Percentiles rank a stretch among this genome's conserved stretches.
Conservation (phyloP, 1,139 yeast genomes). For the Kluyveromyces sp. region DNA sequence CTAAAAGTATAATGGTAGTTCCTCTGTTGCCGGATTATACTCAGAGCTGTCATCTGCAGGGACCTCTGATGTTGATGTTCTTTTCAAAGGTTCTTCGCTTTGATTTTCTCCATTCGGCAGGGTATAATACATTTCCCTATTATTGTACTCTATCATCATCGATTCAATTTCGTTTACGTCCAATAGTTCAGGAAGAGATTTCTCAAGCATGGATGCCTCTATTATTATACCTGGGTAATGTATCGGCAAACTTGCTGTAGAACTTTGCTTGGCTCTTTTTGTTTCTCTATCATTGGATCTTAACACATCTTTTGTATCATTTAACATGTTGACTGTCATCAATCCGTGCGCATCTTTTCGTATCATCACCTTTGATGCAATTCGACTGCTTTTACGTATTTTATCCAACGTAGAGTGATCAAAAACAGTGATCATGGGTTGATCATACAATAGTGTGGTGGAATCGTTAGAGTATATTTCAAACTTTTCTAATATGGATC, state of each 20-base stretch:
- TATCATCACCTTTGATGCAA: constrained; percentile 54
- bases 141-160: constrained; percentile 15
- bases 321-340: constrained; percentile 30
- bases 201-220: constrained; percentile 54
- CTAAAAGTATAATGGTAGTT: constrained; percentile 27
- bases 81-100: neutral
- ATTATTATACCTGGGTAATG: constrained; percentile 54
- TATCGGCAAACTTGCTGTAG: constrained; percentile 27
- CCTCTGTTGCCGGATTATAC: constrained; percentile 16
- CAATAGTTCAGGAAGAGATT: constrained; percentile 21
- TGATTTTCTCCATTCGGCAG: neutral
- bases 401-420: constrained; percentile 48
- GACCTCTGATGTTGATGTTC: neutral
- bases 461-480: constrained; percentile 26
- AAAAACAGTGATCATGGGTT: constrained; percentile 36
- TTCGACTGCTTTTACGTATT: constrained; percentile 45
- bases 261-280: constrained; percentile 13
- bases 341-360: constrained; percentile 52
- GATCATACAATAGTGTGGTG: constrained; percentile 24
- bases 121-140: neutral
- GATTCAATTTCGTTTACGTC: constrained; percentile 20
- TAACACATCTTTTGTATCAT: constrained; percentile 27
- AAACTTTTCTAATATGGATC: constrained; percentile 50
- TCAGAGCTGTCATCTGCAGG: constrained; percentile 7
- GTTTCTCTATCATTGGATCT: constrained; percentile 13